These are phyloP conservation scores for Monosporascus sp. DNA, from an alignment of 2,329 filamentous ascomycete genomes.

Conservation along the genomic window DNA sequence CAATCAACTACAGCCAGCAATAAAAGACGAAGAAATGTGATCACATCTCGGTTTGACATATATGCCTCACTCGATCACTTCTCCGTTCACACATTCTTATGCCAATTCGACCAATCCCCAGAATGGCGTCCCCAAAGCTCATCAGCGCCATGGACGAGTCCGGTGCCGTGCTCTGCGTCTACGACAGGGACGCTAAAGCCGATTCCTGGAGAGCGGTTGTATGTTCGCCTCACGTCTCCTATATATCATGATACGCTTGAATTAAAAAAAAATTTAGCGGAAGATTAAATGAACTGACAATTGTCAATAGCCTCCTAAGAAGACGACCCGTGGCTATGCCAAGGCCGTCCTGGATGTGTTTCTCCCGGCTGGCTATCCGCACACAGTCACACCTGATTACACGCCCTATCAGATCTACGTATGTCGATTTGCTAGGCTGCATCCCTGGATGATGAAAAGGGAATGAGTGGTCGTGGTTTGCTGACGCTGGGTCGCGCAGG, in stretches of 20 bases:
- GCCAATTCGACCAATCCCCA: no score
- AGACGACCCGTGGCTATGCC: conserved; percentile 15
- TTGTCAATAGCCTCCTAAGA: conserved; percentile 9
- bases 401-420: conserved; percentile 60
- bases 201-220: conserved; percentile 34
- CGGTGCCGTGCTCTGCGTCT: conserved; percentile 31
- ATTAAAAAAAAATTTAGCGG: no score
- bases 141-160: conserved; percentile 22
- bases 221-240: background rate
- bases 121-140: conserved; percentile 10
- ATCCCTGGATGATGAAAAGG: background rate
- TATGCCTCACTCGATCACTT: no score
- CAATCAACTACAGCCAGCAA: no score
- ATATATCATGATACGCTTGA: background rate
- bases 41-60: no score
- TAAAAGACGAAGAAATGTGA: no score
- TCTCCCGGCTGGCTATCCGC: conserved; percentile 80
- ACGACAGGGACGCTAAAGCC: conserved; percentile 47
- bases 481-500: conserved; percentile 27
- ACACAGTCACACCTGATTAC: conserved; percentile 83
- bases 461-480: background rate
- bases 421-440: conserved; percentile 4
- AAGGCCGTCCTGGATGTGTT: conserved; percentile 63
- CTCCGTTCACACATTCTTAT: no score
- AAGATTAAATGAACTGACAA: background rate